Base-by-base conservation (phyloP, 306 rosid genomes). In the Quercus wislizeni region DNA sequence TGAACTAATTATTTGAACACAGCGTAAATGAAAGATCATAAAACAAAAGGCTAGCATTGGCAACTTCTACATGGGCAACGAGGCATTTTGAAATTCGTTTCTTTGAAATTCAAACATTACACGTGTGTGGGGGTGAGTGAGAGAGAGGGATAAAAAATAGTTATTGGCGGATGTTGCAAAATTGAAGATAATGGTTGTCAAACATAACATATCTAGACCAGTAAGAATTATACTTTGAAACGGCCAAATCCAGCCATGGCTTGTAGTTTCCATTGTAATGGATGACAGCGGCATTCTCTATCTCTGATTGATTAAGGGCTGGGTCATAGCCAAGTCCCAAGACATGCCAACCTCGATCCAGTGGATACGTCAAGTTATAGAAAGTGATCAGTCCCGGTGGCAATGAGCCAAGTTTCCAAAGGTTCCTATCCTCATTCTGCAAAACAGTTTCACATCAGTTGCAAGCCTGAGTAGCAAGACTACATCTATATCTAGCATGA, bases 231-330 rank as follows among this genome's bases (percentile, higher is more conserved):
- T 95, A 95, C 86, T 91, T 95, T 51, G 97, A 90, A 86, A 95
- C 90, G 82, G 99, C 99, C 58, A 95, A 89, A 82, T 90, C 91
- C 86, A 95, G 81, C 98, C 99, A 95, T 25, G 99, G 99, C 85
- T 95, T 95, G 91, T 92, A 90, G 89, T 95, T 95, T 81, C 99
- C 99, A 23, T 95, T 95, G 90, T 92, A 95, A 87, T 95, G 99
- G 79, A 95, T 84, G 41, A 95, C 99, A 4, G 98, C 97, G 3
- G 90, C 99, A 25, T 89, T 88, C 79, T 83, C 94, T 81, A 95
- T 92, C 82, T 85, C 97, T 4, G 98, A 91, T 46, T 77, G 82
- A 84, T 95, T 92, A 69, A 95, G 81, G 64, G 99, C 98, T 2
- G 99, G 98, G 85, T 95, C 99, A 71, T 95, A 95, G 69, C 98